Base-by-base conservation (phyloP, 1,139 yeast genomes). In the Scheffersomyces illinoinensis region DNA sequence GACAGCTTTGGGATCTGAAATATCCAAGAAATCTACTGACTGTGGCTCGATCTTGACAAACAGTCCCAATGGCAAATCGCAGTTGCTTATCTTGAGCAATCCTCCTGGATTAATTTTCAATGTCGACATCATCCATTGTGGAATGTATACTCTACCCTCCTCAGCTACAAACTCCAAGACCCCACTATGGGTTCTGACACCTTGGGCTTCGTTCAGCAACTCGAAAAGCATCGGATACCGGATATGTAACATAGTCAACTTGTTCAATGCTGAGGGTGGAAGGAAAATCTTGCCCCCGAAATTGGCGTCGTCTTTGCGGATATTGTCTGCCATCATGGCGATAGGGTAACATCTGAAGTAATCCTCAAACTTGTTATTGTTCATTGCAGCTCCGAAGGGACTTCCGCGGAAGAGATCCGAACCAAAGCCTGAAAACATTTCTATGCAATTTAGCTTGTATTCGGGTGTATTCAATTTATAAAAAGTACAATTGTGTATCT, bases 21-120 rank as follows among this genome's bases (percentile, higher is more conserved):
- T 95, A 60, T 96, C 98, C 64, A 96, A 81, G 69, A 96, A 96
- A 66, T 93, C 97, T 0, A 88, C 93, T 21, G 96, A 88, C 71
- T 96, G 99, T 0, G 99, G 99, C 73, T 96, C 97, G 57, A 96
- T 85, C 75, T 92, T 93, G 47, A 95, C 98, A 76, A 91, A 95
- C 50, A 82, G 80, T 7, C 99, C 99, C 62, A 88, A 83, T 8
- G 96, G 95, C 58, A 96, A 80, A 70, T 92, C 97, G 54, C 95
- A 88, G 57, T 87, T 86, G 53, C 88, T 82, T 52, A 96, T 84
- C 64, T 89, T 89, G 26, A 95, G 77, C 62, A 96, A 77, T 26
- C 91, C 85, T 0, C 99, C 99, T 0, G 97, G 91, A 54, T 84
- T 84, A 14, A 91, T 76, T 48, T 82, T 79, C 54, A 96, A 76